These are phyloP conservation scores for Oryza glaberrima DNA, from an alignment of 176 grass and related monocot genomes.

Conservation along the genomic window DNA sequence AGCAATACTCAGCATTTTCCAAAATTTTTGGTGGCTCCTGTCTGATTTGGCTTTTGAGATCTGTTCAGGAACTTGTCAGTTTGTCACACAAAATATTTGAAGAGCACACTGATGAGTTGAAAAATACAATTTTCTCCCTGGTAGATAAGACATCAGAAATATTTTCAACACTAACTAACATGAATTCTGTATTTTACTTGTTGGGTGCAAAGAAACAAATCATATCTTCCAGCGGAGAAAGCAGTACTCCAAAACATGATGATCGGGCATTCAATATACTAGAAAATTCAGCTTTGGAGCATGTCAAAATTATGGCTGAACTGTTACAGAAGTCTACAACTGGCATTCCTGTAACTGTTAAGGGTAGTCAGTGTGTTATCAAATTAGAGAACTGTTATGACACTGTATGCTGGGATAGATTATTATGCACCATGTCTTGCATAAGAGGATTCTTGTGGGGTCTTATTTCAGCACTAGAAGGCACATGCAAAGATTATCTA, in stretches of 20 bases:
- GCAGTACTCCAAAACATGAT: constrained; percentile 36
- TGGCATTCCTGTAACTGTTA: constrained; percentile 50
- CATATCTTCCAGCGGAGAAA: constrained; percentile 32
- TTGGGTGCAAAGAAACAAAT: constrained; percentile 48
- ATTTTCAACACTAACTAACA: constrained; percentile 62
- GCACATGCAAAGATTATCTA: constrained; percentile 39
- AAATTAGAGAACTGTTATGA: constrained; percentile 63
- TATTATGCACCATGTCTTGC: constrained; percentile 77
- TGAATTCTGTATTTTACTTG: constrained; percentile 57
- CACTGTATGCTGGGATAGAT: constrained; percentile 50
- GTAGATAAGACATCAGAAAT: constrained; percentile 79
- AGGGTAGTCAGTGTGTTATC: constrained; percentile 48
- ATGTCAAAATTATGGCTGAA: constrained; percentile 63
- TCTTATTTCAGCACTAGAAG: constrained; percentile 62
- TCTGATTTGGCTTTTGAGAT: constrained; percentile 77
- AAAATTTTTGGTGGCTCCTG: constrained; percentile 45
- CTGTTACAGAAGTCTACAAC: constrained; percentile 55
- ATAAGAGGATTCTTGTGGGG: constrained; percentile 87
- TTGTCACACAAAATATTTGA: constrained; percentile 54
- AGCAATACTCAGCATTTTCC: constrained; percentile 48
- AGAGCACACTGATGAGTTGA: constrained; percentile 53
- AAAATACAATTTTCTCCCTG: constrained; percentile 65
- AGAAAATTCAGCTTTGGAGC: constrained; percentile 53
- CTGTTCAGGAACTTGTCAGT: constrained; percentile 58
- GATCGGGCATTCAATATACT: constrained; percentile 42